phyloP scores from a whole-genome alignment of 352 stramenopile species.

The Phytophthora syringae region DNA sequence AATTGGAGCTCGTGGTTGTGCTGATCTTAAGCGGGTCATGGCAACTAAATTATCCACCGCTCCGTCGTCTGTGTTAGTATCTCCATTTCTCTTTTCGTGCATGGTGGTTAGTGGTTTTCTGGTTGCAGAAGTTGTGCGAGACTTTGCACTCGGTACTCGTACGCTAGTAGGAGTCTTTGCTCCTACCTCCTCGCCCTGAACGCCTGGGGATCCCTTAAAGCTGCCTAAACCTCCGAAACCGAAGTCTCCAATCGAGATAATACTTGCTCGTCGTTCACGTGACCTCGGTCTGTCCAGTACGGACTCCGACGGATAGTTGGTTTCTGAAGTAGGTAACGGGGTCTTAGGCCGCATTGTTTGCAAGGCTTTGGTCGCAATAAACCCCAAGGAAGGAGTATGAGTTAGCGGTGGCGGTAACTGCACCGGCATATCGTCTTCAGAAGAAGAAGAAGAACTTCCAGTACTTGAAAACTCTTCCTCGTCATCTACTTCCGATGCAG shows the following conservation, averaged over 20 bases:
- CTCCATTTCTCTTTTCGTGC: neutral
- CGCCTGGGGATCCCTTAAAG: constrained; percentile 13
- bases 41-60: constrained; percentile 18
- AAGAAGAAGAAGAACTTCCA: constrained; percentile 17
- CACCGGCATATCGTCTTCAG: constrained; percentile 26
- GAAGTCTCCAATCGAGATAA: constrained; percentile 38
- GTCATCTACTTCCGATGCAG: constrained; percentile 31
- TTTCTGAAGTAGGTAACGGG: neutral
- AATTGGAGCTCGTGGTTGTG: constrained; percentile 16
- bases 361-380: constrained; percentile 30
- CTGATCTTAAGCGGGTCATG: constrained; percentile 23
- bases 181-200: no score
- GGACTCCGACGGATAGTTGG: neutral
- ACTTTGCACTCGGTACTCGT: constrained; percentile 32
- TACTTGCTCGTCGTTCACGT: constrained; percentile 33
- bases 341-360: constrained; percentile 25
- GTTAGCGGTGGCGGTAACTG: constrained; percentile 9
- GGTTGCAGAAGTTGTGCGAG: constrained; percentile 21
- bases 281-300: constrained; percentile 1
- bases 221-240: constrained; percentile 13
- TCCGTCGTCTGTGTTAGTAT: constrained; percentile 8
- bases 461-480: constrained; percentile 33
- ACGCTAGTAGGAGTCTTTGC: constrained; percentile 11
- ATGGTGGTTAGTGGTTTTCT: constrained; percentile 9
- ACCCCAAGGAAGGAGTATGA: constrained; percentile 13